Percentiles rank a stretch among this genome's conserved stretches.
These are phyloP conservation scores for Parathielavia appendiculata DNA, from an alignment of 495 filamentous ascomycete genomes.

Conservation along the genomic window DNA sequence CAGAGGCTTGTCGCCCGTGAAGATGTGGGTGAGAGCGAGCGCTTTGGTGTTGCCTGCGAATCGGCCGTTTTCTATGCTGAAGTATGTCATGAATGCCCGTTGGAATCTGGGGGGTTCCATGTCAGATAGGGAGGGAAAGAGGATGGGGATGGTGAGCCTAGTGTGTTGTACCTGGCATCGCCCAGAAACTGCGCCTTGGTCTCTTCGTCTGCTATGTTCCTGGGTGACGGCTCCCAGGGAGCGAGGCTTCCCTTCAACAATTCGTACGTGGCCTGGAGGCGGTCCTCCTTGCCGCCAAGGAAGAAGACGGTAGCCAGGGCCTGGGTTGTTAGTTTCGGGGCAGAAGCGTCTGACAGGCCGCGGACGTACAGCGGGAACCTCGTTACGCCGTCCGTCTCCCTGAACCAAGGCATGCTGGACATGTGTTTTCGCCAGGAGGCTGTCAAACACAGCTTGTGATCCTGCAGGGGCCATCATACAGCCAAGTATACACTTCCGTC, in stretches of 20 bases:
- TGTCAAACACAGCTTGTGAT: conserved; percentile 25
- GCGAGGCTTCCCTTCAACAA: conserved; percentile 13
- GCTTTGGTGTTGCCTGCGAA: conserved; percentile 21
- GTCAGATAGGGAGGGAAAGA: not conserved
- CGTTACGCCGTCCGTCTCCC: conserved; percentile 24
- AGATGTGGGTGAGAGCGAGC: conserved; percentile 24
- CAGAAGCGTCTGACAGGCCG: not conserved
- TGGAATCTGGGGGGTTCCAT: conserved; percentile 23
- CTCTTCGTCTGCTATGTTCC: conserved; percentile 20
- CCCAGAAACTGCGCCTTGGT: conserved; percentile 20
- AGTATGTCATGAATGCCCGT: conserved; percentile 32
- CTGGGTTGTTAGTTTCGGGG: conserved; percentile 13
- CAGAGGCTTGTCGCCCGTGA: conserved; percentile 23
- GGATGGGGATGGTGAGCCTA: not conserved
- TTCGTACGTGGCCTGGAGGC: conserved; percentile 23
- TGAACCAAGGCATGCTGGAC: conserved; percentile 29
- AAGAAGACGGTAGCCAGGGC: conserved; percentile 26
- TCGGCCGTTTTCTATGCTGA: conserved; percentile 29
- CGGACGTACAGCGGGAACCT: conserved; percentile 22
- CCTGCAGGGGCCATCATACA: conserved; percentile 18
- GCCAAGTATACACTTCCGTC: not conserved
- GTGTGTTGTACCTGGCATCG: conserved; percentile 19
- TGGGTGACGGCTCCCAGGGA: conserved; percentile 26
- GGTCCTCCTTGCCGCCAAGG: conserved; percentile 15
- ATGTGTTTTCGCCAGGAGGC: conserved; percentile 29